phyloP scores from a whole-genome alignment of 805 yeast species.

The Saturnispora sekii region DNA sequence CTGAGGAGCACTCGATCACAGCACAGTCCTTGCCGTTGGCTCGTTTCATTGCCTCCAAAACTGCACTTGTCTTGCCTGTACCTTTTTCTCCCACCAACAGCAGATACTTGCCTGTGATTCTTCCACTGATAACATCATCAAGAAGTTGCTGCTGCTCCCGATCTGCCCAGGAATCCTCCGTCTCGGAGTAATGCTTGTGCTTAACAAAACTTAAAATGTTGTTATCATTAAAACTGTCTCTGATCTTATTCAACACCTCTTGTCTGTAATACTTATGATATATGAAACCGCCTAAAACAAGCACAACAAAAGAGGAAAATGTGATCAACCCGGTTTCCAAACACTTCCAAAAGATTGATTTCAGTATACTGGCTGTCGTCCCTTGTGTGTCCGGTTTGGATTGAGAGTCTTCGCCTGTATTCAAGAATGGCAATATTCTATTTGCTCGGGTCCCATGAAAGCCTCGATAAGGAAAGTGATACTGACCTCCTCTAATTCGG shows the following conservation, averaged over 20 bases:
- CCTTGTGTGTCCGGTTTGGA: not conserved
- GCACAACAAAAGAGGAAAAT: slow-evolving; percentile 53
- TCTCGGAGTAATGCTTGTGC: slow-evolving; percentile 39
- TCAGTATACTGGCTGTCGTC: not conserved
- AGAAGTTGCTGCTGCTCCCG: slow-evolving; percentile 57
- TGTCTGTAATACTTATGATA: slow-evolving; percentile 54
- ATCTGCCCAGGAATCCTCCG: slow-evolving; percentile 49
- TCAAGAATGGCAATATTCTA: not conserved
- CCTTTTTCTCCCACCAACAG: slow-evolving; percentile 77
- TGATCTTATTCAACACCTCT: slow-evolving; percentile 57
- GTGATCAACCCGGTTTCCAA: slow-evolving; percentile 66
- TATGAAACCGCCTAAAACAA: slow-evolving; percentile 62
- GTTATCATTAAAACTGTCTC: slow-evolving; percentile 54
- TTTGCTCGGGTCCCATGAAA: not conserved
- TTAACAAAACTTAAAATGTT: slow-evolving; percentile 51
- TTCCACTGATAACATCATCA: slow-evolving; percentile 58
- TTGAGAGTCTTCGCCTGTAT: not conserved
- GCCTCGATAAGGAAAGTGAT: not conserved
- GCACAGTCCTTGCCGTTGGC: slow-evolving; percentile 57
- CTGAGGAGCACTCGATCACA: slow-evolving; percentile 73
- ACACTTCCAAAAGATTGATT: slow-evolving; percentile 28
- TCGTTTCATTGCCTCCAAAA: slow-evolving; percentile 59
- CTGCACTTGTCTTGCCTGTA: slow-evolving; percentile 72
- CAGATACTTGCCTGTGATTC: slow-evolving; percentile 58
- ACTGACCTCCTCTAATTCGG: no score